Conservation (phyloP, 2,329 filamentous ascomycete genomes). For the Neopestalotiopsis rosae region DNA sequence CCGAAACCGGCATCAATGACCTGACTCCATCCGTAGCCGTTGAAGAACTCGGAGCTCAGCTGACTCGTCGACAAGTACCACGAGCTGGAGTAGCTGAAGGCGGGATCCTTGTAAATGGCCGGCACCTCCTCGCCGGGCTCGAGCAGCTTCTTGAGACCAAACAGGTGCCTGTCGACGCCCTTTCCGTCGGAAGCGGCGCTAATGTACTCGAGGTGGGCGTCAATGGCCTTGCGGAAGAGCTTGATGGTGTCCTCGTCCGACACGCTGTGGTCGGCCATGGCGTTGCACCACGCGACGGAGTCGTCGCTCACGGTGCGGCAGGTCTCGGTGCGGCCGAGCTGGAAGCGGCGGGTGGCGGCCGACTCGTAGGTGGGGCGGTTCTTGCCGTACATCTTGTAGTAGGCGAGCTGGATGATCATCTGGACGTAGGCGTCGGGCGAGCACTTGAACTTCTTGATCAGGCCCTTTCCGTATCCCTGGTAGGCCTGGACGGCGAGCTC, state of each 20-base stretch:
- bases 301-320: conserved; percentile 93
- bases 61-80: conserved; percentile 93
- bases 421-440: conserved; percentile 97
- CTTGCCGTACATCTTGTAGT: conserved; percentile 99
- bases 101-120: conserved; percentile 84
- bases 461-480: conserved; percentile 95
- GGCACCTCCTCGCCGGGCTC: conserved; percentile 82
- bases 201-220: conserved; percentile 89
- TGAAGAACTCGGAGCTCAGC: conserved; percentile 95
- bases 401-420: conserved; percentile 97
- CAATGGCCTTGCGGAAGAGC: conserved; percentile 82
- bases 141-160: conserved; percentile 91
- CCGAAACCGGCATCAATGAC: conserved; percentile 96
- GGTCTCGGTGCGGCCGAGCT: conserved; percentile 94
- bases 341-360: conserved; percentile 91
- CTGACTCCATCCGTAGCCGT: conserved; percentile 98
- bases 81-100: conserved; percentile 80
- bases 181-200: conserved; percentile 86
- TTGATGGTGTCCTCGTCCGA: conserved; percentile 70
- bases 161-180: conserved; percentile 95
- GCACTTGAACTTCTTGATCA: conserved; percentile 99
- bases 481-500: conserved; percentile 94
- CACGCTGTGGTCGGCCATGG: conserved; percentile 75
- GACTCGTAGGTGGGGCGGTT: conserved; percentile 98
- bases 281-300: conserved; percentile 85